These are phyloP conservation scores for Pleurotus citrinopileatus DNA, from an alignment of 768 basidiomycete species.

Conservation along the genomic window DNA sequence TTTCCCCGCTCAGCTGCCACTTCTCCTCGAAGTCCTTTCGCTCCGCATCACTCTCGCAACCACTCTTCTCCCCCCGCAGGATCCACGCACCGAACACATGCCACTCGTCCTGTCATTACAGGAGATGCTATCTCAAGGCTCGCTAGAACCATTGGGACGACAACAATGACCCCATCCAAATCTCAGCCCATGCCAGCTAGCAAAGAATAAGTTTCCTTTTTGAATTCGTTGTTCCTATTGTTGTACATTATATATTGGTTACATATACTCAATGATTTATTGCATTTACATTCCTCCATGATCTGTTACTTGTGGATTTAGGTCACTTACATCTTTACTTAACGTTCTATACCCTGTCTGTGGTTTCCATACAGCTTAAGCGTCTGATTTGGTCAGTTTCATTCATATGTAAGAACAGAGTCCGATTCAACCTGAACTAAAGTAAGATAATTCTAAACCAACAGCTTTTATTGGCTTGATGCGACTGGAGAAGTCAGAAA, in stretches of 20 bases:
- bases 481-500: slow-evolving; percentile 85
- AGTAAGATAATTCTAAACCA: slow-evolving; percentile 93
- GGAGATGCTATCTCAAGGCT: slow-evolving; percentile 68
- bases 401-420: not conserved
- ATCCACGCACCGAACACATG: slow-evolving; percentile 37
- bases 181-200: slow-evolving; percentile 18
- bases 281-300: not conserved
- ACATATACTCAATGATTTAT: slow-evolving; percentile 5
- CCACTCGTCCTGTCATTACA: slow-evolving; percentile 67
- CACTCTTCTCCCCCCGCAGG: slow-evolving; percentile 62
- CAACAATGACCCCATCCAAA: slow-evolving; percentile 23
- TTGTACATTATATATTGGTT: slow-evolving; percentile 1
- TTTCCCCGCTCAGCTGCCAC: slow-evolving; percentile 42
- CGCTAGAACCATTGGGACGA: slow-evolving; percentile 60
- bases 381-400: not conserved
- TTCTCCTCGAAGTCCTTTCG: slow-evolving; percentile 38
- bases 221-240: not conserved
- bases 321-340: not conserved
- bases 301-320: slow-evolving; percentile 2
- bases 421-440: slow-evolving; percentile 51
- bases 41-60: slow-evolving; percentile 50
- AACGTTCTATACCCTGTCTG: slow-evolving; percentile 2
- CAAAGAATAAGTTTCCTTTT: slow-evolving; percentile 27
- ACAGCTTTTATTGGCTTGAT: slow-evolving; percentile 86
- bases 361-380: too few species aligned